Evolutionary conservation across 2,329 filamentous ascomycete species (phyloP), one percentile per base, ranked within the genome.

Genomic region (Tolypocladium tropicale): DNA sequence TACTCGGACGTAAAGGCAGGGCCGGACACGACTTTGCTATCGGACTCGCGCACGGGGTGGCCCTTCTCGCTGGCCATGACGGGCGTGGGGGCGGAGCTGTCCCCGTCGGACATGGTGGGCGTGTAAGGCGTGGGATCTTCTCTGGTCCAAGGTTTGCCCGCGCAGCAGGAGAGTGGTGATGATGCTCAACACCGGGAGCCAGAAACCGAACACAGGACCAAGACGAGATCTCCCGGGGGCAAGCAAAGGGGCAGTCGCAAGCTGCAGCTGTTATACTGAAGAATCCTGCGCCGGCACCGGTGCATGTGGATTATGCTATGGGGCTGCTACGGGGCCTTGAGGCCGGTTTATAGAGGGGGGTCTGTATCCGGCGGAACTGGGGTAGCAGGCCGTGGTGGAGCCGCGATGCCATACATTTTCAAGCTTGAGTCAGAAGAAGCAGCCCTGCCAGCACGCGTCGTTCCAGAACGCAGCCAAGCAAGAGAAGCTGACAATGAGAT

Each of bases 1-100:
- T 60, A 64, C 10, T 57, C 60, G 25, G 61, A 55, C 12, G 52
- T 52, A 21, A 58, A 59, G 7, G 46, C 58, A 4, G 54, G 43
- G 6, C 50, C 36, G 18, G 41, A 32, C 16, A 60, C 58, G 16
- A 54, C 53, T 37, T 57, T 56, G 23, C 34, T 49, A 7, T 58
- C 55, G 25, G 52, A 43, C 51, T 46, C 46, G 34, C n/a, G 43
- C 18, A 28, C 30, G n/a, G 32, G 16, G 41, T 52, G 51, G 28
- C 30, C 34, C 50, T 61, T 58, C 37, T 61, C 58, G 52, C 54
- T 53, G 52, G 52, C 48, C 34, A 12, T 18, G 25, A 18, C 18
- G 23, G 33, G 32, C 41, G 51, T 33, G 32, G 41, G 30, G 14
- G 10, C 30, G 43, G 34, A 39, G 32, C 43, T 50, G 33, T 41